Evolutionary conservation across 1,284 basidiomycete species (phyloP).

Genomic region (Polyporus tsugae): DNA sequence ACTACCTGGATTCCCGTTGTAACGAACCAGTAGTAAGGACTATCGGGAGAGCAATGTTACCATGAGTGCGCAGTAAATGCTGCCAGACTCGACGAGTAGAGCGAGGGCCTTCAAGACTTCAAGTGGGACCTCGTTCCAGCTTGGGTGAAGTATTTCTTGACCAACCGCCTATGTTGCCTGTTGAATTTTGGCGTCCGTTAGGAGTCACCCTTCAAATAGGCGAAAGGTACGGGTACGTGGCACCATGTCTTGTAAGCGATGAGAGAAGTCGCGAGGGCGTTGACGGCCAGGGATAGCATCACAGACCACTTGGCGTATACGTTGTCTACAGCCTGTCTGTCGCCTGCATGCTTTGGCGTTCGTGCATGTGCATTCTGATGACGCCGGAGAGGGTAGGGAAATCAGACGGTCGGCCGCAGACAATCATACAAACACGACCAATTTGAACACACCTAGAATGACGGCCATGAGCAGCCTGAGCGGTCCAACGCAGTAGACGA

Average conservation of each 20-base stretch:
- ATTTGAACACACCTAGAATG: background rate
- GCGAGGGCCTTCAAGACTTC: background rate
- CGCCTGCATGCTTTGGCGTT: background rate
- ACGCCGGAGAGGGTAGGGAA: background rate
- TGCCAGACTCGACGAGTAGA: background rate
- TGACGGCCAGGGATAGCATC: constrained; percentile 6
- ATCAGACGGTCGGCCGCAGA: background rate
- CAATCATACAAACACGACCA: background rate
- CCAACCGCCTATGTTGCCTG: background rate
- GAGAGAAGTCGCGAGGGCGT: constrained; percentile 5
- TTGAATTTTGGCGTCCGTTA: background rate
- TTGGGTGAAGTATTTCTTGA: background rate
- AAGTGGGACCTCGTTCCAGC: background rate
- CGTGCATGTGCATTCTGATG: background rate
- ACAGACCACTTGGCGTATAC: background rate
- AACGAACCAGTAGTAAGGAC: background rate
- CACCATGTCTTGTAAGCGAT: constrained; percentile 16
- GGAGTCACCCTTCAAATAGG: background rate
- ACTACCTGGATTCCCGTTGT: background rate
- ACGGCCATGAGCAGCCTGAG: background rate
- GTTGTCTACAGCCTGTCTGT: background rate
- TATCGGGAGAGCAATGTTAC: background rate
- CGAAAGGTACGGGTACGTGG: background rate
- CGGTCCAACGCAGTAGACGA: background rate
- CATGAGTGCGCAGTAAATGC: background rate